Evolutionary conservation across 2,329 filamentous ascomycete species (phyloP).

Genomic region (Madurella fahalii): DNA sequence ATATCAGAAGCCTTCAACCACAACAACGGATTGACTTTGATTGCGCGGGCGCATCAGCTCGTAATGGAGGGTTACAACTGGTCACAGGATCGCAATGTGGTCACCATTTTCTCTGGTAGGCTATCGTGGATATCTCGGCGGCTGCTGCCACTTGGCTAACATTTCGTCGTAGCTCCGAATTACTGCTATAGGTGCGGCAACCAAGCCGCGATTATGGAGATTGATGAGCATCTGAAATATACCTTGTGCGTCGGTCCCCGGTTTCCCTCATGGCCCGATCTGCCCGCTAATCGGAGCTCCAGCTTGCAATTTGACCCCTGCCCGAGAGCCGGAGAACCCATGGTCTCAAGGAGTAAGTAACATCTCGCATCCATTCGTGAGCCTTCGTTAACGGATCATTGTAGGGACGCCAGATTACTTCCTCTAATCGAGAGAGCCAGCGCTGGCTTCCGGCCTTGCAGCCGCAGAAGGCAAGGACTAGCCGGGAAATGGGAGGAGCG

Average conservation of each 20-base stretch:
- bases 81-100: slow-evolving; percentile 97
- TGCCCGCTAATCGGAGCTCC: slow-evolving; percentile 15
- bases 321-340: slow-evolving; percentile 93
- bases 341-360: slow-evolving; percentile 84
- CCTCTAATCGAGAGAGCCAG: slow-evolving; percentile 57
- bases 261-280: not conserved
- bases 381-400: not conserved
- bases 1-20: slow-evolving; percentile 99
- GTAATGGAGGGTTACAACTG: slow-evolving; percentile 99
- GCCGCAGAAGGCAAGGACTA: slow-evolving; percentile 1
- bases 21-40: slow-evolving; percentile 94
- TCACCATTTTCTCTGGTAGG: slow-evolving; percentile 95
- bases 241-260: slow-evolving; percentile 74
- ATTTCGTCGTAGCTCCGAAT: slow-evolving; percentile 61
- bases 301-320: slow-evolving; percentile 99
- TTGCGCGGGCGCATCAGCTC: slow-evolving; percentile 93
- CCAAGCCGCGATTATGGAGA: slow-evolving; percentile 99
- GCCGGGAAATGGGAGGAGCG: not conserved
- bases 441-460: slow-evolving; percentile 10
- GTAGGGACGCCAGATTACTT: slow-evolving; percentile 92
- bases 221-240: slow-evolving; percentile 98
- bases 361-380: not conserved
- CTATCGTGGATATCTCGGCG: slow-evolving; percentile 9
- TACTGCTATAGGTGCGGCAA: slow-evolving; percentile 99
- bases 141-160: slow-evolving; percentile 26